Conservation (phyloP, 2,329 filamentous ascomycete species). For the Huntiella bhutanensis region DNA sequence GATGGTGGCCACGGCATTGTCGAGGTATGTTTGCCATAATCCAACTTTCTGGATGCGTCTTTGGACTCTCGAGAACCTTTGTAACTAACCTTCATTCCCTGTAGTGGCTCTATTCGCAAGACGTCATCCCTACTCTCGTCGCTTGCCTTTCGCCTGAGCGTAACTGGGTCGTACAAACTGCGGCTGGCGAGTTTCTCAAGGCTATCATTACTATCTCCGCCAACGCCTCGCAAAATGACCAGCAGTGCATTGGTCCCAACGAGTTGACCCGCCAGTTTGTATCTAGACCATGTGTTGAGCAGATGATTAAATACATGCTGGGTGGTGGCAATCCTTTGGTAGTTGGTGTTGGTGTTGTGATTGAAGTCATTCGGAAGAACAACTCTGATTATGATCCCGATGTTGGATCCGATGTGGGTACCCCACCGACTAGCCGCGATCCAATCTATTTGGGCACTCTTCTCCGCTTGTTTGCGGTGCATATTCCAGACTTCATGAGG, state of each 20-base stretch:
- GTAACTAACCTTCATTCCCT: not conserved
- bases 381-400: conserved; percentile 98
- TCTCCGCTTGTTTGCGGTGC: conserved; percentile 70
- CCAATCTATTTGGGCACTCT: conserved; percentile 91
- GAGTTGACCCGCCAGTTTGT: conserved; percentile 90
- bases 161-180: conserved; percentile 81
- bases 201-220: conserved; percentile 98
- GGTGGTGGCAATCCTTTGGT: conserved; percentile 83
- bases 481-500: conserved; percentile 86
- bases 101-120: conserved; percentile 79
- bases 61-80: too few species aligned
- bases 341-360: conserved; percentile 90
- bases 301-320: conserved; percentile 81
- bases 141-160: conserved; percentile 73
- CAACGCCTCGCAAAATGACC: conserved; percentile 93
- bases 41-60: not conserved
- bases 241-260: conserved; percentile 96
- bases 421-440: conserved; percentile 65
- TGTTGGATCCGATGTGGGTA: conserved; percentile 60
- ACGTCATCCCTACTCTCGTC: conserved; percentile 71
- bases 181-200: conserved; percentile 92
- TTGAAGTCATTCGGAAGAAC: conserved; percentile 97
- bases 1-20: conserved; percentile 85
- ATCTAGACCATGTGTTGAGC: conserved; percentile 63
- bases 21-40: conserved; percentile 46